Conservation (phyloP, 2,329 filamentous ascomycete genomes). For the Penicillium rolfsii region DNA sequence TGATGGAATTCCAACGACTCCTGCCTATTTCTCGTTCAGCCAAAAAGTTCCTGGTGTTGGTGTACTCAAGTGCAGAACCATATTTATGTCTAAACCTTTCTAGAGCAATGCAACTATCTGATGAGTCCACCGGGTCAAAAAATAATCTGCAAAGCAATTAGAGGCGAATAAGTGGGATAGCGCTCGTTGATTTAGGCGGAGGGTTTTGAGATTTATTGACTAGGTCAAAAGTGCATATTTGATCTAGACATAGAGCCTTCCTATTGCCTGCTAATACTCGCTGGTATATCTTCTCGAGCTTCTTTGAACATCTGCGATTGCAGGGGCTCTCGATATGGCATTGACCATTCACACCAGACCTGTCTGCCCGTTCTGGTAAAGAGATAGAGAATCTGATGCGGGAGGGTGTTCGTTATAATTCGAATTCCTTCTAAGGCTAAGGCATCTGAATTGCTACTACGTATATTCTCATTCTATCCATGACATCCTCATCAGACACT, state of each 20-base stretch:
- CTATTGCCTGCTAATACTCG: no score
- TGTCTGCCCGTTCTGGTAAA: no score
- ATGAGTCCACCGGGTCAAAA: neutral
- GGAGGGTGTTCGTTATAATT: neutral
- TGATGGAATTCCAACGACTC: neutral
- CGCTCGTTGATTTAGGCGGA: no score
- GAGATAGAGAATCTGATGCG: neutral
- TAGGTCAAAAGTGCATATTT: no score
- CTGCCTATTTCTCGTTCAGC: neutral
- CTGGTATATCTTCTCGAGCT: no score
- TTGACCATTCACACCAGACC: neutral
- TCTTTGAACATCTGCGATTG: no score
- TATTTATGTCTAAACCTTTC: neutral
- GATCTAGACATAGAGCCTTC: no score
- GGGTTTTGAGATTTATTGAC: no score
- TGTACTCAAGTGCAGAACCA: neutral
- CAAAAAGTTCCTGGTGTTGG: slow-evolving; percentile 1
- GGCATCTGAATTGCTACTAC: neutral
- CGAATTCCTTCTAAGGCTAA: neutral
- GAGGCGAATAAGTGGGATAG: neutral
- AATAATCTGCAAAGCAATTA: neutral
- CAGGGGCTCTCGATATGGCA: no score
- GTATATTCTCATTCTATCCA: no score
- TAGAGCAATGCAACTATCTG: neutral
- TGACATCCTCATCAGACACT: no score